Conservation (phyloP, 805 yeast genomes). For the Lachancea waltii region DNA sequence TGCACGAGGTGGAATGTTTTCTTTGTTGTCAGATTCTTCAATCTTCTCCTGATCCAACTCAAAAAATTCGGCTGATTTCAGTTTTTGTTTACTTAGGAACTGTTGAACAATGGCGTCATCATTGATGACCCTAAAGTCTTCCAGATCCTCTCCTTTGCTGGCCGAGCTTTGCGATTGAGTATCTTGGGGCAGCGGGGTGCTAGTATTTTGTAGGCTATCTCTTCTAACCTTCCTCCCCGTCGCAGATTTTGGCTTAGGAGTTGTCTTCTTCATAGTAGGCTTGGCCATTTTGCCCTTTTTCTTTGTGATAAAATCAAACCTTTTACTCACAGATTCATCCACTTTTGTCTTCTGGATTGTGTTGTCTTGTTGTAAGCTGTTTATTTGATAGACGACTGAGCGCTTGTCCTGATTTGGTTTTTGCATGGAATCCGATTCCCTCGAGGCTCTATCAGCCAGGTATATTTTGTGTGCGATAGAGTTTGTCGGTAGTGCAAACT, state of each 20-base stretch:
- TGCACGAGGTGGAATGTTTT: slow-evolving; percentile 20
- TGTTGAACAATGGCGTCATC: slow-evolving; percentile 1
- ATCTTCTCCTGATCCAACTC: slow-evolving; percentile 4
- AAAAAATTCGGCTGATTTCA: slow-evolving; percentile 4
- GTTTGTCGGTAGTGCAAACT: slow-evolving; percentile 20
- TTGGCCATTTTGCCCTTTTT: slow-evolving; percentile 14
- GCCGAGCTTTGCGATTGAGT: not conserved
- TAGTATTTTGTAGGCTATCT: slow-evolving; percentile 4
- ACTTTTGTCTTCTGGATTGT: slow-evolving; percentile 20
- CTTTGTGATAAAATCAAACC: slow-evolving; percentile 31
- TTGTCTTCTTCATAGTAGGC: slow-evolving; percentile 5
- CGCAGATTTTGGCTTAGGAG: slow-evolving; percentile 3
- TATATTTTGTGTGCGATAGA: slow-evolving; percentile 33
- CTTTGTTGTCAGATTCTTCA: slow-evolving; percentile 21
- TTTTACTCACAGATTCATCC: slow-evolving; percentile 30
- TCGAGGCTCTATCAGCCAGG: slow-evolving; percentile 29
- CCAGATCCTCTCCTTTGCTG: slow-evolving; percentile 3
- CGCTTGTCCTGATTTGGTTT: slow-evolving; percentile 4
- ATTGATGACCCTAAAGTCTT: slow-evolving; percentile 2
- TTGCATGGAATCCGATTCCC: slow-evolving; percentile 11
- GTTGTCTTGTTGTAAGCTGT: slow-evolving; percentile 25
- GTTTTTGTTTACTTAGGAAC: slow-evolving; percentile 2
- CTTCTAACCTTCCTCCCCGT: slow-evolving; percentile 4
- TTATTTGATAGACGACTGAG: slow-evolving; percentile 18
- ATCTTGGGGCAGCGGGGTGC: slow-evolving; percentile 1